Conservation (phyloP, 164 flowering plant species). For the Paratinospora sagittata region DNA sequence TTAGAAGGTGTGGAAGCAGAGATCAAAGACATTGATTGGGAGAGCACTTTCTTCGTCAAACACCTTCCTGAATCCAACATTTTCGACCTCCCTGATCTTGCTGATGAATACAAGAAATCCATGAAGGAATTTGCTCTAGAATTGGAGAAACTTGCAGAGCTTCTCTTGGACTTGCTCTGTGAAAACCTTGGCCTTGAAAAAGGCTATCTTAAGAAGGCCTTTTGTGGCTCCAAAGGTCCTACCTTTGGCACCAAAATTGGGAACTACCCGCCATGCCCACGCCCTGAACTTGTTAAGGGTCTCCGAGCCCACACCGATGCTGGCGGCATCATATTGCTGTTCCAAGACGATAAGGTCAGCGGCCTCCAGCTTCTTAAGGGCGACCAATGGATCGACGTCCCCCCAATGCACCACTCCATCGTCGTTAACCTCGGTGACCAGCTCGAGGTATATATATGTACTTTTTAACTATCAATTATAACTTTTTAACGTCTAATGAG, state of each 20-base stretch:
- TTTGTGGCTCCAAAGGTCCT: conserved; percentile 68
- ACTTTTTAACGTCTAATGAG: too few relatives aligned
- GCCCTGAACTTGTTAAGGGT: conserved; percentile 82
- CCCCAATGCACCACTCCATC: conserved; percentile 87
- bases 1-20: conserved; percentile 51
- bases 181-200: conserved; percentile 82
- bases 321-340: conserved; percentile 79
- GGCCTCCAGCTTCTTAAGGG: conserved; percentile 94
- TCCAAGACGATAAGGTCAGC: conserved; percentile 81
- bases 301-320: conserved; percentile 95
- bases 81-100: conserved; percentile 70
- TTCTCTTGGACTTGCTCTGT: conserved; percentile 63
- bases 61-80: conserved; percentile 81
- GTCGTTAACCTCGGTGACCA: conserved; percentile 92
- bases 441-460: conserved; percentile 48
- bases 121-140: conserved; percentile 73
- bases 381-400: conserved; percentile 86
- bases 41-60: conserved; percentile 72
- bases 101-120: conserved; percentile 56
- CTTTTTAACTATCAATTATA: neutral
- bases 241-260: conserved; percentile 88
- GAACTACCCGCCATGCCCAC: conserved; percentile 90
- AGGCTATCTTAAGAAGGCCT: conserved; percentile 72
- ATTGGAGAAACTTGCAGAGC: conserved; percentile 69
- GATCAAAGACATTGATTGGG: conserved; percentile 72